Base-by-base conservation (phyloP, 1,284 basidiomycete genomes). In the Ustilago curta region DNA sequence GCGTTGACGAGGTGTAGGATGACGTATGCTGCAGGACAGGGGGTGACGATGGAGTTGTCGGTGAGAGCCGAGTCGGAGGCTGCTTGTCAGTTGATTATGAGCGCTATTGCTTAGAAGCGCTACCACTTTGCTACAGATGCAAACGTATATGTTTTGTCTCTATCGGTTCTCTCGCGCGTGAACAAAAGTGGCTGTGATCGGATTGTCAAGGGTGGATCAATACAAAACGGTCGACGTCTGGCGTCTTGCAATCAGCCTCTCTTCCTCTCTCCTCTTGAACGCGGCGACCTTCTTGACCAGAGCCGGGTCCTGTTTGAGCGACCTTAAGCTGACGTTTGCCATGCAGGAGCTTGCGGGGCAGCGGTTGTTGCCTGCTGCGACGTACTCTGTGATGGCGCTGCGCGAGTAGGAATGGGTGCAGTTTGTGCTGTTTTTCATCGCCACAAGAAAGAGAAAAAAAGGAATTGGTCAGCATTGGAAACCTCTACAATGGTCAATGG, bases 11-110 rank as follows among this genome's bases (percentile, higher is more conserved):
- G 95, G 68, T 93, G 92, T 87, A 89, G 96, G 72, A 99, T 99
- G 97, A 97, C 95, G 21, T 97, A 90, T 86, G 91, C 93, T 52
- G 88, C 91, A 63, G 93, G 91, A 8, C 89, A 92, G 73, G 97
- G 97, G 16, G 97, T 99, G n/a, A 97, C 94, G 43, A 88, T 99
- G 76, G 96, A 99, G 87, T 87, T 99, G 55, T 89, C 89, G 19
- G 95, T 97, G n/a, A 90, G 96, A 52, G 94, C 94, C 55, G 95
- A 99, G 85, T 91, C 91, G 86, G 90, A 93, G 83, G 90, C 90
- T 72, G 93, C 91, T 25, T 94, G 93, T 81, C 89, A 91, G 79
- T 89, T 99, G 62, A 92, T 99, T 40, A 89, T 98, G 75, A 90
- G 92, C 43, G 96, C 97, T 52, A 95, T 99, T 84, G 79, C 79